These are phyloP conservation scores for Gracilaria gracilis DNA, from an alignment of 23 red algal genomes.

Conservation along the genomic window DNA sequence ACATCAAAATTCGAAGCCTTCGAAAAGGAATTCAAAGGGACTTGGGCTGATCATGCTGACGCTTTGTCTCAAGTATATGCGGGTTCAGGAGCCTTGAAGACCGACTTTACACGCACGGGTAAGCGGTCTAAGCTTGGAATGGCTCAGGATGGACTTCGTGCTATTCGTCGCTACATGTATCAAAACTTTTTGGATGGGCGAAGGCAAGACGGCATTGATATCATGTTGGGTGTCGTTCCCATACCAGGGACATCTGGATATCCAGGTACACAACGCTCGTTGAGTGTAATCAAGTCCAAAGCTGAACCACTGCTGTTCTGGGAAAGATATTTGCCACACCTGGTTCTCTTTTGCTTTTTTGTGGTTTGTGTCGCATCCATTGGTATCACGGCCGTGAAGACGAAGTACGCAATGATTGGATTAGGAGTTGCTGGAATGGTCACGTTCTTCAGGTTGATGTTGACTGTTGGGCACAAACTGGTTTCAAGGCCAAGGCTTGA, in stretches of 20 bases:
- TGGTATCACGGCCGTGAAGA: conserved; percentile 16
- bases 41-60: conserved; percentile 95
- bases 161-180: conserved; percentile 78
- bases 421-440: conserved; percentile 23
- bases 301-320: conserved; percentile 63
- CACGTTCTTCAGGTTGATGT: conserved; percentile 41
- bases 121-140: conserved; percentile 87
- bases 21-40: conserved; percentile 72
- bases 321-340: conserved; percentile 65
- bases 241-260: conserved; percentile 11
- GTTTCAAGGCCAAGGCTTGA: conserved; percentile 63
- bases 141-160: conserved; percentile 71
- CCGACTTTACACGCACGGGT: conserved; percentile 90
- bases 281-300: conserved; percentile 49
- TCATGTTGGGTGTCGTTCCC: conserved; percentile 77
- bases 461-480: conserved; percentile 57
- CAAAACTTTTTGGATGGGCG: conserved; percentile 88
- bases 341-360: conserved; percentile 24
- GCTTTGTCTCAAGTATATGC: conserved; percentile 87
- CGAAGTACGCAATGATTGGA: conserved; percentile 15
- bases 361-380: conserved; percentile 11
- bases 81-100: conserved; percentile 91
- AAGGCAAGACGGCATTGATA: conserved; percentile 90
- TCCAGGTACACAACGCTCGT: background rate
- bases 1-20: conserved; percentile 67